Conservation (phyloP, 768 basidiomycete genomes). For the Clitopilus hobsonii region DNA sequence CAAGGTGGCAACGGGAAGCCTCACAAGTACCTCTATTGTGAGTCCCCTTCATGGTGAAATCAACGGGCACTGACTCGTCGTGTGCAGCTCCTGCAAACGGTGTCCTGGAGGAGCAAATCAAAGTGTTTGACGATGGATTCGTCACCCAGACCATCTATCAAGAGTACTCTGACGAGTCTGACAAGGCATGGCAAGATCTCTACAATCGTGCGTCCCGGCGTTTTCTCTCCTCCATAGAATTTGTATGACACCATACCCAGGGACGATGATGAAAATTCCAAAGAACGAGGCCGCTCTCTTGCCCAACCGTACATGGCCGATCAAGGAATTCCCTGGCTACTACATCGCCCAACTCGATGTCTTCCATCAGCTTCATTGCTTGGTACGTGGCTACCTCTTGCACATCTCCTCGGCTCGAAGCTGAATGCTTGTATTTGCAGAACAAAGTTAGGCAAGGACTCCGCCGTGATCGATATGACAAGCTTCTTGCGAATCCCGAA, state of each 20-base stretch:
- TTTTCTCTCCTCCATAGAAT: not conserved
- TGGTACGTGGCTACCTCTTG: conserved; percentile 12
- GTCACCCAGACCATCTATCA: conserved; percentile 10
- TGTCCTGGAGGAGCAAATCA: not conserved
- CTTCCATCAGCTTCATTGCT: conserved; percentile 24
- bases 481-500: conserved; percentile 6
- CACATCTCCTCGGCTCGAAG: not conserved
- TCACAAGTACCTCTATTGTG: not conserved
- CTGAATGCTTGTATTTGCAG: conserved; percentile 2
- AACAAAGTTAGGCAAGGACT: conserved; percentile 14
- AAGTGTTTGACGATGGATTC: not conserved
- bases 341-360: conserved; percentile 20
- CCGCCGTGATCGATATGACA: conserved; percentile 14
- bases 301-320: conserved; percentile 16
- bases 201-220: conserved; percentile 14
- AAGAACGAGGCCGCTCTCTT: conserved; percentile 16
- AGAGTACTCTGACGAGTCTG: conserved; percentile 14
- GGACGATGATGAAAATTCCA: conserved; percentile 11
- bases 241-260: conserved; percentile 8
- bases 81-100: not conserved
- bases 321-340: conserved; percentile 17
- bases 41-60: not conserved
- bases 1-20: not conserved
- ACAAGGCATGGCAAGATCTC: conserved; percentile 18
- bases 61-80: too few species aligned